These are phyloP conservation scores for Neonectria sp. DNA, from an alignment of 2,329 filamentous ascomycete genomes.

Conservation along the genomic window DNA sequence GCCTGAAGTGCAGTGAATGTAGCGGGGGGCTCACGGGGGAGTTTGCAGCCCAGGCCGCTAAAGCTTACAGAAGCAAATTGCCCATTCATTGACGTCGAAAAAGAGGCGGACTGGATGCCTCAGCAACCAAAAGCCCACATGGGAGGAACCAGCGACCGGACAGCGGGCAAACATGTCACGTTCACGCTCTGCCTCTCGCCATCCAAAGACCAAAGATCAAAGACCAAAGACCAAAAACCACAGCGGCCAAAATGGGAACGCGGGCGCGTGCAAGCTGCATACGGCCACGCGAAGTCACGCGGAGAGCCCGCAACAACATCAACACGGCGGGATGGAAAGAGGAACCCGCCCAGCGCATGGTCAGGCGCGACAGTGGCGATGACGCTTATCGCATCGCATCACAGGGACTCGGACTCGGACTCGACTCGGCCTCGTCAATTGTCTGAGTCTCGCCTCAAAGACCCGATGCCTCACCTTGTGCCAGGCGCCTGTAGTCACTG, in stretches of 20 bases:
- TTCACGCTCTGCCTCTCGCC: neutral
- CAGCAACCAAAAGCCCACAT: constrained; percentile 44
- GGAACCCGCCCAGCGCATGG: neutral
- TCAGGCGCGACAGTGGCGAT: constrained; percentile 17
- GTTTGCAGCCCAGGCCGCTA: constrained; percentile 20
- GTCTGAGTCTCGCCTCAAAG: constrained; percentile 1
- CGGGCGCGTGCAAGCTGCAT: constrained; percentile 22
- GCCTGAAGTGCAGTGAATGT: neutral
- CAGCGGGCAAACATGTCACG: constrained; percentile 24
- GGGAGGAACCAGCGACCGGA: constrained; percentile 10
- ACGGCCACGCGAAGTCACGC: constrained; percentile 16
- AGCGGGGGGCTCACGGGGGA: constrained; percentile 8
- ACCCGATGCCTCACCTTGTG: neutral
- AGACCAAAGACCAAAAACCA: no score
- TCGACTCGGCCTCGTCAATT: constrained; percentile 4
- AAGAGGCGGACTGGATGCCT: constrained; percentile 40
- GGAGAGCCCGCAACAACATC: constrained; percentile 5
- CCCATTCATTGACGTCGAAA: neutral
- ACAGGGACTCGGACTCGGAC: constrained; percentile 3
- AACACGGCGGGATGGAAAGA: neutral
- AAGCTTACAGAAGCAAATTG: constrained; percentile 4
- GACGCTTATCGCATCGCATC: constrained; percentile 6
- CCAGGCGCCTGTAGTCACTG: constrained; percentile 41
- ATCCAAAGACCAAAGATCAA: neutral
- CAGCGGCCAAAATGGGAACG: neutral